Conservation (phyloP, 805 yeast species). For the Metschnikowia lachancei region DNA sequence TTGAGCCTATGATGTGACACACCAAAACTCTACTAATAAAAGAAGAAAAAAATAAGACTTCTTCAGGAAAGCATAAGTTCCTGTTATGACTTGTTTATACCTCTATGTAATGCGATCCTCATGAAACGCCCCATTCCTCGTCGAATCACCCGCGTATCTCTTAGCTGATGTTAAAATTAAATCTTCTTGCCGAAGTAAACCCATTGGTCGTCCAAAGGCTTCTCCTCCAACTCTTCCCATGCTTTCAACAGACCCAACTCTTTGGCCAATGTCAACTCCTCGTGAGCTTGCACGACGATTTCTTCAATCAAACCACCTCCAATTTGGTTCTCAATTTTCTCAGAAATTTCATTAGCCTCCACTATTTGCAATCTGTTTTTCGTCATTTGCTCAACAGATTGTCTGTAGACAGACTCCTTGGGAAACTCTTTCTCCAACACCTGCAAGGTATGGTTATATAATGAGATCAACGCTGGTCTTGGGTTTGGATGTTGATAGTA, state of each 20-base stretch:
- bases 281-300: conserved; percentile 75
- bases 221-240: conserved; percentile 81
- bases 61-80: too few species aligned
- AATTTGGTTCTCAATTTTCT: conserved; percentile 66
- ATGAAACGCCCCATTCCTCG: background rate
- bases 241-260: conserved; percentile 64
- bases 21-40: too few species aligned
- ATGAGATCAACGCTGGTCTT: conserved; percentile 67
- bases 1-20: background rate
- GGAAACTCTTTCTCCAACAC: conserved; percentile 64
- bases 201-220: conserved; percentile 83
- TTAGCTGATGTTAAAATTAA: conserved; percentile 17
- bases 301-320: conserved; percentile 87
- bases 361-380: conserved; percentile 66
- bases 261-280: conserved; percentile 66
- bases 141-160: background rate
- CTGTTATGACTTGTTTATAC: background rate
- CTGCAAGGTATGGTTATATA: conserved; percentile 67
- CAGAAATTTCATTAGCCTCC: conserved; percentile 56
- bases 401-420: conserved; percentile 67
- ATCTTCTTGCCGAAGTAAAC: conserved; percentile 68
- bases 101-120: background rate
- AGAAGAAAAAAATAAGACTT: too few species aligned
- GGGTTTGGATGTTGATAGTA: conserved; percentile 79
- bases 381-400: conserved; percentile 70